A percentile compares a stretch with the other conserved stretches of the same genome.
Conservation (phyloP, 768 basidiomycete species). For the Scleroderma citrinum region DNA sequence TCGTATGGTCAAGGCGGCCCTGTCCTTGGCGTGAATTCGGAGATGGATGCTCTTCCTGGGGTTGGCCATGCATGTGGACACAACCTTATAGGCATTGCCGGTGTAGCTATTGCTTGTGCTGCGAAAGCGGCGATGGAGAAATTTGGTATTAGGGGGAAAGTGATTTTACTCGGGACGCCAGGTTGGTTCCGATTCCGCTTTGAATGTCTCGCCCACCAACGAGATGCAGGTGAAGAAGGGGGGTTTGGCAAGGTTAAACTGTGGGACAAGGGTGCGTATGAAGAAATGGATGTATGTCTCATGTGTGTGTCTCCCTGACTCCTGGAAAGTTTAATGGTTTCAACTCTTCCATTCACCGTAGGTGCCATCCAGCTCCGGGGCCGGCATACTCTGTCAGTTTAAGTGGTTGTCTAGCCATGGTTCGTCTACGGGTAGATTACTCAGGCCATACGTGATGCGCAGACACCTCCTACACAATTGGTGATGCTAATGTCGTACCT, state of each 20-base stretch:
- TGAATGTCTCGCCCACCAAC: not conserved
- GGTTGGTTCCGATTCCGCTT: slow-evolving; percentile 36
- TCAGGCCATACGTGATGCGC: slow-evolving; percentile 60
- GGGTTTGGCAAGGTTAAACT: slow-evolving; percentile 67
- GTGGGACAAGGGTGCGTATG: slow-evolving; percentile 69
- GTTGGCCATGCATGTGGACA: slow-evolving; percentile 78
- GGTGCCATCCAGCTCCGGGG: slow-evolving; percentile 82
- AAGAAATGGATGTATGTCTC: slow-evolving; percentile 71
- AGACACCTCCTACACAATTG: not conserved
- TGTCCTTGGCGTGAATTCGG: slow-evolving; percentile 75
- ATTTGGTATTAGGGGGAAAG: slow-evolving; percentile 58
- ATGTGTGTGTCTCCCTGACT: slow-evolving; percentile 41
- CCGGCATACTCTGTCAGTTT: slow-evolving; percentile 64
- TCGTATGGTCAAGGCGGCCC: slow-evolving; percentile 60
- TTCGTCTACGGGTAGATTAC: slow-evolving; percentile 58
- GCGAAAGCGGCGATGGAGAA: slow-evolving; percentile 56
- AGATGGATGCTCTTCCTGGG: slow-evolving; percentile 61
- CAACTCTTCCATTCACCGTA: slow-evolving; percentile 17
- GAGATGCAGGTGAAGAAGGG: slow-evolving; percentile 63
- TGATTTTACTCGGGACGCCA: slow-evolving; percentile 73
- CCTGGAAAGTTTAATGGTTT: too few species aligned
- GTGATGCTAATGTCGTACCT: not conserved
- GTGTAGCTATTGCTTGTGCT: slow-evolving; percentile 66
- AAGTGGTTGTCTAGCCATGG: slow-evolving; percentile 57
- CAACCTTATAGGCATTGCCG: slow-evolving; percentile 73